phyloP scores from a whole-genome alignment of 495 filamentous ascomycete species.

The Lindgomyces ingoldianus region DNA sequence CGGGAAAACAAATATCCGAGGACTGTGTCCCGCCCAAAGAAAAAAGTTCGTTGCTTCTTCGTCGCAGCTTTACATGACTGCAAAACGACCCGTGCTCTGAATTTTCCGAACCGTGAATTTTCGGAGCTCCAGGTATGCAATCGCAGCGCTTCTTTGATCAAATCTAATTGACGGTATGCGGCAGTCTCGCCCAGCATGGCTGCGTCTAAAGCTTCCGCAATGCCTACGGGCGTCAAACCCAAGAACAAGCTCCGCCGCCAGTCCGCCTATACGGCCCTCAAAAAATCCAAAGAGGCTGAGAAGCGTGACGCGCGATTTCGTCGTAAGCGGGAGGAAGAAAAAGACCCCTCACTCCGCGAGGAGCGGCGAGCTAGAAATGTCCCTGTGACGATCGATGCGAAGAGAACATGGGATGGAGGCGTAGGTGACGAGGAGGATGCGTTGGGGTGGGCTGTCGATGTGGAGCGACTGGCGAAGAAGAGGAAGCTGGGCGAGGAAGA shows the following conservation, averaged over 20 bases:
- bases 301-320: conserved; percentile 76
- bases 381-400: conserved; percentile 81
- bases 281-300: conserved; percentile 67
- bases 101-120: too few relatives aligned
- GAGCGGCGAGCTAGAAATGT: conserved; percentile 75
- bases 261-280: conserved; percentile 72
- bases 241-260: conserved; percentile 76
- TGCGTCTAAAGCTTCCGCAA: conserved; percentile 20
- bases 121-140: too few relatives aligned
- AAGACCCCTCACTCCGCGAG: conserved; percentile 72
- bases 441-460: conserved; percentile 73
- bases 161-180: neutral
- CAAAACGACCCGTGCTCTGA: too few relatives aligned
- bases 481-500: conserved; percentile 45
- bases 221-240: conserved; percentile 35
- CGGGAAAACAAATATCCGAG: too few relatives aligned
- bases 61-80: too few relatives aligned
- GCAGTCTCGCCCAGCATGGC: conserved; percentile 38
- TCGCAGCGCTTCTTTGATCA: neutral
- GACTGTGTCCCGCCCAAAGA: neutral
- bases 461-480: conserved; percentile 67
- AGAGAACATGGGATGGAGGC: conserved; percentile 91
- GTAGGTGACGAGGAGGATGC: conserved; percentile 63
- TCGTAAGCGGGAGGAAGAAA: conserved; percentile 79
- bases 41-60: too few relatives aligned